Base-by-base conservation (phyloP, 768 basidiomycete genomes). In the Ramaria sp. region DNA sequence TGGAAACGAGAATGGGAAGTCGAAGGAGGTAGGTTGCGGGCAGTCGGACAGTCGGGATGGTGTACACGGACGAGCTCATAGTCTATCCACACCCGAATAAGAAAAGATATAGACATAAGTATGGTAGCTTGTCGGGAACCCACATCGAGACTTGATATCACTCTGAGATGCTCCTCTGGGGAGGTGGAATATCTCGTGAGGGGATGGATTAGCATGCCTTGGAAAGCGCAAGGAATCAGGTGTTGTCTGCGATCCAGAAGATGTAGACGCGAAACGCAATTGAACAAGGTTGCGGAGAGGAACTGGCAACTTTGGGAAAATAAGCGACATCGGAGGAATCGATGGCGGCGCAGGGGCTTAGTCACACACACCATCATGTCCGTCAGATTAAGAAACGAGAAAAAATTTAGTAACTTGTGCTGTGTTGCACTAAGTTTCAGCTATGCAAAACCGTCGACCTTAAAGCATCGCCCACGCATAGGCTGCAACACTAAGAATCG, bases 171-270 rank as follows among this genome's bases (percentile, higher is more conserved):
- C 83, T 20, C 72, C 70, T 0, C 61, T 63, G 2, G 78, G 70
- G 3, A 88, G 74, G 63, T 86, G 86, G 64, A 88, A 88, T 54
- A 88, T 86, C 67, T 88, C 80, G 66, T 84, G 72, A 0, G 86
- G 82, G 0, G 82, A 79, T 11, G 86, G 85, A 49, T 73, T 73
- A 0, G 74, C 59, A 57, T 78, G 68, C 4, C 61, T 63, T 0
- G 86, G 86, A 53, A 78, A 88, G 0, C 82, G 79, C 6, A 43
- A 57, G 15, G 22, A 6, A n/a, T 19, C 31, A 15, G 24, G 55
- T 5, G 7, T 31, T 13, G 41, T 7, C 3, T 19, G n/a, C 22
- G 19, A 42, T 31, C 27, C 20, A 22, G 43, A 57, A 48, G 55
- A 42, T 33, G 39, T 54, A 19, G 53, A 46, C 34, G 42, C 55